These are phyloP conservation scores for Drechslera avenae DNA, from an alignment of 2,329 filamentous ascomycete genomes.

Conservation along the genomic window DNA sequence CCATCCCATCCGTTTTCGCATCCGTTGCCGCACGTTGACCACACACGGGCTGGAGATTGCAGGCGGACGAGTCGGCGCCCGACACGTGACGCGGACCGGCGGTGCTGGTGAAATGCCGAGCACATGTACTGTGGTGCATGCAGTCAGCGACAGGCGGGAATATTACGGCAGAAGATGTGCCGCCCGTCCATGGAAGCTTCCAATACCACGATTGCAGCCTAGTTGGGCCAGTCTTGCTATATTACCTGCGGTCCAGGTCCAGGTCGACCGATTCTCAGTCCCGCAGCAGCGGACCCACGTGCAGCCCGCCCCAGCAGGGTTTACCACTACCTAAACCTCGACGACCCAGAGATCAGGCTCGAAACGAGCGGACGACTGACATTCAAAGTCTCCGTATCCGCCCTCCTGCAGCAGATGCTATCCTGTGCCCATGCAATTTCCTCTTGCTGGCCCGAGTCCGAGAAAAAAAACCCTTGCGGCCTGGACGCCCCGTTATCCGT, in stretches of 20 bases:
- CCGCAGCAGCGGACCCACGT: constrained; percentile 24
- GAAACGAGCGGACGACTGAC: constrained; percentile 15
- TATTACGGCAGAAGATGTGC: no score
- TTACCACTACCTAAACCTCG: constrained; percentile 9
- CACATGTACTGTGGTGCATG: no score
- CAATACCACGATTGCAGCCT: constrained; percentile 14
- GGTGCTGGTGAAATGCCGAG: no score
- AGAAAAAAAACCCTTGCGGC: neutral
- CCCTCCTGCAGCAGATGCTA: constrained; percentile 10
- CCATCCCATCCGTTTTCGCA: constrained; percentile 18
- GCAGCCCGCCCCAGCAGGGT: constrained; percentile 17
- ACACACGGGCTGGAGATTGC: constrained; percentile 11
- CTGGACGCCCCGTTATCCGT: neutral
- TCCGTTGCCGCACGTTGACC: constrained; percentile 4
- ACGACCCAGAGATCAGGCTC: constrained; percentile 18
- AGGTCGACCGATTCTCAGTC: constrained; percentile 15
- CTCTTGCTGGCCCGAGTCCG: neutral
- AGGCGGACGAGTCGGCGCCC: neutral
- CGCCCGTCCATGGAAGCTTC: no score
- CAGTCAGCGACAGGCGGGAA: no score
- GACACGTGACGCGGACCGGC: no score
- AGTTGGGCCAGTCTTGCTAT: constrained; percentile 1
- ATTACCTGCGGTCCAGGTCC: neutral
- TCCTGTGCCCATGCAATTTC: constrained; percentile 4
- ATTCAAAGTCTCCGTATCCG: constrained; percentile 17